Conservation (phyloP, 2,329 filamentous ascomycete species). For the Beauveria australis region DNA sequence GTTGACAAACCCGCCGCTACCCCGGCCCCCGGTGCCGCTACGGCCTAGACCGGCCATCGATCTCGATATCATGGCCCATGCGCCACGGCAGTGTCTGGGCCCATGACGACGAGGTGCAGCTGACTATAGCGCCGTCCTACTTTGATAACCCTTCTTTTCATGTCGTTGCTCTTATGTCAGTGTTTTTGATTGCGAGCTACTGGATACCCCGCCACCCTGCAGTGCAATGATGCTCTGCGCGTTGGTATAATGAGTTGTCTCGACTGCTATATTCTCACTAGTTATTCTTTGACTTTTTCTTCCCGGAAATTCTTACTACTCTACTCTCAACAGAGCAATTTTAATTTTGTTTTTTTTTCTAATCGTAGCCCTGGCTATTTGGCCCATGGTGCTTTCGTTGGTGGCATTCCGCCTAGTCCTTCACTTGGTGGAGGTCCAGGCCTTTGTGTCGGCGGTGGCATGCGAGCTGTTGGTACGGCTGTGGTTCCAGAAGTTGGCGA, state of each 20-base stretch:
- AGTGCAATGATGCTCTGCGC: not conserved
- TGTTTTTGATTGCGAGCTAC: conserved; percentile 6
- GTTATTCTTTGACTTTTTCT: not conserved
- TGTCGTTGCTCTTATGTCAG: conserved; percentile 1
- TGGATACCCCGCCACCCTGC: conserved; percentile 12
- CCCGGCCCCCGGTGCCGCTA: conserved; percentile 16
- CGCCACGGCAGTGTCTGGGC: not conserved
- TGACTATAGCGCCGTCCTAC: conserved; percentile 6
- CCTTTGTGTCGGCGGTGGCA: not conserved
- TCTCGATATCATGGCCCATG: not conserved
- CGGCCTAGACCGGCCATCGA: conserved; percentile 10
- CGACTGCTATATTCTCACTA: conserved; percentile 6
- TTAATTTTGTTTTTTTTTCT: not conserved
- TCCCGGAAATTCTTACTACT: not conserved
- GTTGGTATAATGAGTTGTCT: conserved; percentile 6
- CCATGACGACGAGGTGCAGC: not conserved
- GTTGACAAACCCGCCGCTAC: conserved; percentile 12
- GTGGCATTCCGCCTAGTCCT: not conserved
- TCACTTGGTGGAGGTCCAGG: not conserved
- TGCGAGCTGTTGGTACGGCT: not conserved
- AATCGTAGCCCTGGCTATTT: conserved; percentile 19
- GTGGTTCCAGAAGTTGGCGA: conserved; percentile 20
- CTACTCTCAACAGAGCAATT: not conserved
- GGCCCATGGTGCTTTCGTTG: conserved; percentile 40
- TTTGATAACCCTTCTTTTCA: not conserved